Evolutionary conservation across 2,329 filamentous ascomycete species (phyloP).

Genomic region (Dactylonectria estremocensis): DNA sequence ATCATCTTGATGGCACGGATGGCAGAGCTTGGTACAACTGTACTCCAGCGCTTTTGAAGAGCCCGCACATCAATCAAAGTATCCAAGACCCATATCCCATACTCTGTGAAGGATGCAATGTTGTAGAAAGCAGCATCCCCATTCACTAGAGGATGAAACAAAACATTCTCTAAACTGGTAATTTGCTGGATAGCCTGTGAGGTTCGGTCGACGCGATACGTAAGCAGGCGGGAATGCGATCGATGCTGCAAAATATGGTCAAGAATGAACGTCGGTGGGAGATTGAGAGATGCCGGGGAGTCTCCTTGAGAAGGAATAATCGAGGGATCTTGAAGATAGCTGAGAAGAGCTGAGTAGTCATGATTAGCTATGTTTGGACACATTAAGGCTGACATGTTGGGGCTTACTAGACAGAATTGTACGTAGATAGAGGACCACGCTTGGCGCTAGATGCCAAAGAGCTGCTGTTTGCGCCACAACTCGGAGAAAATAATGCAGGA

Average conservation of each 20-base stretch:
- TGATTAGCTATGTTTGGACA: slow-evolving; percentile 35
- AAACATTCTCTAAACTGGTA: slow-evolving; percentile 59
- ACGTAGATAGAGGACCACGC: slow-evolving; percentile 65
- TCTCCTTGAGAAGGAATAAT: slow-evolving; percentile 48
- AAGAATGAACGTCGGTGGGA: slow-evolving; percentile 60
- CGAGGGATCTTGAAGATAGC: slow-evolving; percentile 53
- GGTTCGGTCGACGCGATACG: slow-evolving; percentile 57
- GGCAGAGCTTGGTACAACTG: slow-evolving; percentile 49
- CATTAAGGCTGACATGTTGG: neutral
- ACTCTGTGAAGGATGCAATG: slow-evolving; percentile 56
- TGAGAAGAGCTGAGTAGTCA: slow-evolving; percentile 49
- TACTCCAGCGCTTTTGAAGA: slow-evolving; percentile 57
- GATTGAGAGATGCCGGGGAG: slow-evolving; percentile 44
- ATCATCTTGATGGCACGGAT: slow-evolving; percentile 56
- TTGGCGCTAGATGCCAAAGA: slow-evolving; percentile 64
- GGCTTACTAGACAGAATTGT: slow-evolving; percentile 63
- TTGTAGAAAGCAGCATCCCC: slow-evolving; percentile 52
- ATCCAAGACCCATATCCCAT: slow-evolving; percentile 66
- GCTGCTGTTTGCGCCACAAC: slow-evolving; percentile 59
- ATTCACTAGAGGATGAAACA: slow-evolving; percentile 58
- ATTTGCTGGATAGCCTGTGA: slow-evolving; percentile 65
- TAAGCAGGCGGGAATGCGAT: slow-evolving; percentile 47
- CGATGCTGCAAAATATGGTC: slow-evolving; percentile 52
- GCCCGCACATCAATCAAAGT: slow-evolving; percentile 60
- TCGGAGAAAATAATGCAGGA: slow-evolving; percentile 66